Base-by-base conservation (phyloP, 73 alveolate species). In the Tetrahymena borealis region DNA sequence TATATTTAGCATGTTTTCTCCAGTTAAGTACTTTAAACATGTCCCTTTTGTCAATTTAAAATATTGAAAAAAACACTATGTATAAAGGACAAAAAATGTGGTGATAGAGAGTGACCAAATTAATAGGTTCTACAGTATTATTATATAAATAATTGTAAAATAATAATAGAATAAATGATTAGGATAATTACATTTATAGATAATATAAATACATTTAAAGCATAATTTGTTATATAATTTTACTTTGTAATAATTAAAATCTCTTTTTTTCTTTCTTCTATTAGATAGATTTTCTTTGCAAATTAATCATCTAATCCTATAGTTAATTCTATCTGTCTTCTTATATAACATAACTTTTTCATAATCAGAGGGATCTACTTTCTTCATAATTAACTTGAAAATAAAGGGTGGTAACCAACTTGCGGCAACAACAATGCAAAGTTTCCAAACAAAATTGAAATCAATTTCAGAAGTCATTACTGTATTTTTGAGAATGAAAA, bases 341-440 rank as follows among this genome's bases (percentile, higher is more conserved):
- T 79, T 92, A 39, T 93, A 79, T 20, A 92, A 90, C 95, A 93
- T 93, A 41, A 93, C 91, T 38, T 93, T 93, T 85, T 93, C 95
- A 93, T 85, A 93, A 20, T 93, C 95, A 39, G 95, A 93, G 40
- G 95, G 95, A 85, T 93, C 95, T 18, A 60, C 38, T 85, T 85
- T 93, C 60, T 42, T 93, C 39, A 93, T 40, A 32, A 93, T 39
- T 20, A 39, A 36, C 42, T 93, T 79, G 11, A 92, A 60, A 11
- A 93, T 32, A 39, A 32, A 93, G 31, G 91, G 78, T 13, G 95
- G 95, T 5, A 90, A 79, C 95, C 95, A 93, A 79, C 91, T 93
- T 31, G 91, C 78, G 4, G 78, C 33, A 8, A 93, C 33, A 11
- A 93, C 91, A 32, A 79, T 28, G 36, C 90, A 32, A 13, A 93